Conservation (phyloP, 1,284 basidiomycete species). For the Agaricales sp. region DNA sequence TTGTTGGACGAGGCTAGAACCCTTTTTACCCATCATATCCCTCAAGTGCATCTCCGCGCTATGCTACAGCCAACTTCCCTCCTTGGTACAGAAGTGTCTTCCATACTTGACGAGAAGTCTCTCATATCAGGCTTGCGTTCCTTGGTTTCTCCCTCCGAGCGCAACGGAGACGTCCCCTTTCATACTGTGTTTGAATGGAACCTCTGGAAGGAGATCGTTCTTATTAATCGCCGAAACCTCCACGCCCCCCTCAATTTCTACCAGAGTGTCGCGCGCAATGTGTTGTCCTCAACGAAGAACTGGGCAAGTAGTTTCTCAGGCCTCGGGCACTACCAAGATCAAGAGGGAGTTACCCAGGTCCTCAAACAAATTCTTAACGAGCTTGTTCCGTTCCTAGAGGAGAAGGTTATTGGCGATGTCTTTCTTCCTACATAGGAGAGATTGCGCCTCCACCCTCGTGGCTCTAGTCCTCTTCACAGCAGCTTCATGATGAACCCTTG, state of each 20-base stretch:
- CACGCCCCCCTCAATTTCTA: background rate
- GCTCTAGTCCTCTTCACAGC: background rate
- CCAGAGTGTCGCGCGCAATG: background rate
- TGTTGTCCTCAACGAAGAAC: background rate
- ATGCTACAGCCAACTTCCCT: too few species aligned
- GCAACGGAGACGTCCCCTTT: slow-evolving; percentile 1
- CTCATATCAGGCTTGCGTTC: background rate
- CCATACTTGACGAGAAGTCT: too few species aligned
- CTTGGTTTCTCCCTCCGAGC: slow-evolving; percentile 1
- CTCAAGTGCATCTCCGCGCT: too few species aligned
- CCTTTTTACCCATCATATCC: too few species aligned
- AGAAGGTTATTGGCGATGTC: background rate
- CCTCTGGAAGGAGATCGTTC: slow-evolving; percentile 8
- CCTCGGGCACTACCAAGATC: background rate
- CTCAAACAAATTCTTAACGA: background rate
- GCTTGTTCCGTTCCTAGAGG: background rate
- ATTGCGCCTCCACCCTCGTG: background rate
- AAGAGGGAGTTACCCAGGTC: background rate
- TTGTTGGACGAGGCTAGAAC: too few species aligned
- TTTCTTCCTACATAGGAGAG: background rate
- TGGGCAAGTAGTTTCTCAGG: background rate
- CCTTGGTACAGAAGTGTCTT: too few species aligned
- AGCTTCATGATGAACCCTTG: slow-evolving; percentile 3
- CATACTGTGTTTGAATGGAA: slow-evolving; percentile 9
- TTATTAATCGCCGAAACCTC: slow-evolving; percentile 6